Base-by-base conservation (phyloP, 306 rosid genomes). In the Trifolium pratense region DNA sequence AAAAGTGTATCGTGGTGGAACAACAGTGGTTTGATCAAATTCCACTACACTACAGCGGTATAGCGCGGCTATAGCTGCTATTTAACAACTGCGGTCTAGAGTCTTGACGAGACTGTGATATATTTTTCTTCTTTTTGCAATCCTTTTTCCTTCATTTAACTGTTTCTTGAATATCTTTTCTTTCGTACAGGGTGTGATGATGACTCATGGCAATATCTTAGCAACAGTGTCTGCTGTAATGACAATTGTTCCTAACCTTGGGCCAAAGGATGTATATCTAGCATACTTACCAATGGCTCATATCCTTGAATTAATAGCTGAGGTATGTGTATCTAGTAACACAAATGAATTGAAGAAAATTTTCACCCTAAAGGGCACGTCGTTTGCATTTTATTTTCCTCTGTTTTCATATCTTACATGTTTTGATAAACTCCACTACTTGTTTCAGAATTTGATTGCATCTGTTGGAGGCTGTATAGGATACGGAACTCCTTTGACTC, bases 221-320 rank as follows among this genome's bases (percentile, higher is more conserved):
- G 95, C 97, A 79, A 86, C 94, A 59, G 88, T 79, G 69, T 88
- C 96, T 75, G 89, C 91, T 60, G 96, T 91, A 76, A 91, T 88
- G 96, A 83, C 89, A 42, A 91, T 90, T 69, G 95, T 95, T 78
- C 99, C 99, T 63, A 74, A 88, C 68, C 80, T 95, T 70, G 89
- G 87, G 78, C 81, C 70, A 68, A 88, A 79, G 77, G 99, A 95
- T 84, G 80, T 89, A 67, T 94, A 90, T 83, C 77, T 95, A 52
- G 99, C 99, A 65, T 95, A 82, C 75, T 84, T 95, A 70, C 99
- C 97, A 34, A 84, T 95, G 76, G 99, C 99, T 87, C 99, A 95
- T 88, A 90, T 95, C 85, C 96, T 95, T 84, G 99, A 95, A 79
- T 78, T 95, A 69, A 89, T 89, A 59, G 99, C 97, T 48, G 99